These are phyloP conservation scores for Lipomyces spencermartinsiae DNA, from an alignment of 805 yeast genomes.

Conservation along the genomic window DNA sequence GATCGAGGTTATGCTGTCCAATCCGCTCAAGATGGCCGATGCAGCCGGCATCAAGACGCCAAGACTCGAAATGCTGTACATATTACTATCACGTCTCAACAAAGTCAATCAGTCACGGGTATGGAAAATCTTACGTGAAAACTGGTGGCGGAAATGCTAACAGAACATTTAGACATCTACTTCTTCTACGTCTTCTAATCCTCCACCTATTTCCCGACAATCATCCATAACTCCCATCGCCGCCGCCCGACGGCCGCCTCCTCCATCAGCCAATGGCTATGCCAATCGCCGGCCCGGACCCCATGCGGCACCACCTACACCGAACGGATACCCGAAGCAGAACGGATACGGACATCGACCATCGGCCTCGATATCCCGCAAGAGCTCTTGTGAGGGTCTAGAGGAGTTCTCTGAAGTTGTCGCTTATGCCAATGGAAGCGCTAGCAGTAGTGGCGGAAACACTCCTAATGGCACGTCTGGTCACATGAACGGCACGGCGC, in stretches of 20 bases:
- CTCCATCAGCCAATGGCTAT: constrained; percentile 19
- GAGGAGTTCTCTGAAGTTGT: constrained; percentile 37
- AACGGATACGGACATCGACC: constrained; percentile 15
- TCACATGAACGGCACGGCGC: background rate
- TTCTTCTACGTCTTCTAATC: background rate
- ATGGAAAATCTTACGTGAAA: background rate
- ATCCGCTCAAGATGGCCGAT: constrained; percentile 59
- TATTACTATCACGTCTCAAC: constrained; percentile 54
- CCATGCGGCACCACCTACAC: background rate
- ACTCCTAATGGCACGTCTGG: constrained; percentile 6
- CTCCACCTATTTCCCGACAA: background rate
- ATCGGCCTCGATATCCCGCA: constrained; percentile 17
- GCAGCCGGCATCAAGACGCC: constrained; percentile 63
- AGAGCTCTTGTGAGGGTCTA: constrained; percentile 22
- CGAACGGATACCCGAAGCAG: constrained; percentile 11
- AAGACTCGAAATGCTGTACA: constrained; percentile 61
- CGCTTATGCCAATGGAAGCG: constrained; percentile 20
- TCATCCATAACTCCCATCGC: constrained; percentile 8
- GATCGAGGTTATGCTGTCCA: constrained; percentile 74
- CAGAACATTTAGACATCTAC: background rate
- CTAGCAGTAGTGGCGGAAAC: constrained; percentile 1
- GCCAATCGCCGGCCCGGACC: constrained; percentile 6
- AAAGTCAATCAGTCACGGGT: constrained; percentile 16
- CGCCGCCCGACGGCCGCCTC: constrained; percentile 6
- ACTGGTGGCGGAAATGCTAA: background rate